Conservation (phyloP, 805 yeast species). For the Saccharomycopsis malanga region DNA sequence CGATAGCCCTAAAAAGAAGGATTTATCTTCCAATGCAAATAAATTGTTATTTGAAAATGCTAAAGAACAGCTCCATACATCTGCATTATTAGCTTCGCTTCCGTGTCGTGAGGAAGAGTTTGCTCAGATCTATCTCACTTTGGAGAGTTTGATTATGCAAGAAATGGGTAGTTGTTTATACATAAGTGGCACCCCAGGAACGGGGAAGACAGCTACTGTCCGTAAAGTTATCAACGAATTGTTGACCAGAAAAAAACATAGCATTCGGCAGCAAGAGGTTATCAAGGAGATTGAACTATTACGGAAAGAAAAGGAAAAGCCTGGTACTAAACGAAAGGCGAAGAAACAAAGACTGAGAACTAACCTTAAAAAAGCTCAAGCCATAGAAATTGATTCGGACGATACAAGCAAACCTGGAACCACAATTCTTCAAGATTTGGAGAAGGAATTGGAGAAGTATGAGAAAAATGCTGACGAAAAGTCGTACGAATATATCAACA, state of each 20-base stretch:
- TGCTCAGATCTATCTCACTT: constrained; percentile 53
- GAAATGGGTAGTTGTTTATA: constrained; percentile 79
- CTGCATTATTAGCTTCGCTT: constrained; percentile 37
- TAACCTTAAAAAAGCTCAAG: background rate
- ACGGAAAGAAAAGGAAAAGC: background rate
- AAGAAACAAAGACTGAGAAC: background rate
- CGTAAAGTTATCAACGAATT: constrained; percentile 76
- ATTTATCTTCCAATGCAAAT: constrained; percentile 6
- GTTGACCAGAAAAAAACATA: constrained; percentile 31
- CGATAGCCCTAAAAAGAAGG: background rate
- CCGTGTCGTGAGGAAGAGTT: constrained; percentile 84
- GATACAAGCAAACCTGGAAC: background rate
- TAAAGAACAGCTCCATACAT: constrained; percentile 34
- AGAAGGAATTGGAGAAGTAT: constrained; percentile 25
- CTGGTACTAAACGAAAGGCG: background rate
- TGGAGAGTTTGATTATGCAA: constrained; percentile 65
- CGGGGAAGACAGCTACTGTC: constrained; percentile 92
- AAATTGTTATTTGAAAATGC: constrained; percentile 30
- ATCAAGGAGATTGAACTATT: background rate
- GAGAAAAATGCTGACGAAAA: constrained; percentile 22
- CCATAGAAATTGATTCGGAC: background rate
- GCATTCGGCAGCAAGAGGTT: constrained; percentile 16
- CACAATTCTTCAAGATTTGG: background rate
- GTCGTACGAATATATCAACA: constrained; percentile 25
- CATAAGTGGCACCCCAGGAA: constrained; percentile 96